Base-by-base conservation (phyloP, 176 grass and related monocot genomes). In the Ananas comosus region DNA sequence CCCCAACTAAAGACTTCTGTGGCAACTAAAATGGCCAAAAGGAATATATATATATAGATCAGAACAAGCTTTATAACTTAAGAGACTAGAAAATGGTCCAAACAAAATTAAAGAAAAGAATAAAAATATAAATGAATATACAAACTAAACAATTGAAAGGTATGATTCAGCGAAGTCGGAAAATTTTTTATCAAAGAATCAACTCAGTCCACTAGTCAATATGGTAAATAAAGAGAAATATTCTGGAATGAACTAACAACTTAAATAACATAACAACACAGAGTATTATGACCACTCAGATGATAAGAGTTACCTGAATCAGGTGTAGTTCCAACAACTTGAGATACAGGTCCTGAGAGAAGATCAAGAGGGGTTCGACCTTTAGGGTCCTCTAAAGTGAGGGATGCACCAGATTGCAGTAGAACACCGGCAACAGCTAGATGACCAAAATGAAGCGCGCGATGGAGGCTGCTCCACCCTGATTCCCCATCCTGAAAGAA, bases 1-100 rank as follows among this genome's bases (percentile, higher is more conserved):
- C 94, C 94, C 94, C 90, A 99, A 74, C 94, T 93, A 78, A 88
- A 93, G 48, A 99, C 89, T 84, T 99, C 94, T 0, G 80, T 99
- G 53, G 85, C 66, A 90, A 91, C 94, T 99, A 85, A 74, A 83
- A 87, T 77, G 25, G n/a, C 61, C 74, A 85, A 75, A 80, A 70
- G 22, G 68, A 77, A 25, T 67, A 63, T 73, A 50, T 73, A 50
- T 24, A 24, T 12, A 27, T 14, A 51, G 33, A 70, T 4, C 49
- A 70, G 13, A 27, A 66, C 64, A 67, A 67, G 47, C 13, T 9
- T 7, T 28, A 17, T 67, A 67, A 24, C 5, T 42, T 42, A 42
- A 42, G 33, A 42, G 33, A 42, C 33, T 42, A 42, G 33, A 42
- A 42, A 42, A 42, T 42, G 33, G 33, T 42, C 33, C 33, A 42